Base-by-base conservation (phyloP, 192 early-diverging fungal genomes). In the Obelidium mucronatum region DNA sequence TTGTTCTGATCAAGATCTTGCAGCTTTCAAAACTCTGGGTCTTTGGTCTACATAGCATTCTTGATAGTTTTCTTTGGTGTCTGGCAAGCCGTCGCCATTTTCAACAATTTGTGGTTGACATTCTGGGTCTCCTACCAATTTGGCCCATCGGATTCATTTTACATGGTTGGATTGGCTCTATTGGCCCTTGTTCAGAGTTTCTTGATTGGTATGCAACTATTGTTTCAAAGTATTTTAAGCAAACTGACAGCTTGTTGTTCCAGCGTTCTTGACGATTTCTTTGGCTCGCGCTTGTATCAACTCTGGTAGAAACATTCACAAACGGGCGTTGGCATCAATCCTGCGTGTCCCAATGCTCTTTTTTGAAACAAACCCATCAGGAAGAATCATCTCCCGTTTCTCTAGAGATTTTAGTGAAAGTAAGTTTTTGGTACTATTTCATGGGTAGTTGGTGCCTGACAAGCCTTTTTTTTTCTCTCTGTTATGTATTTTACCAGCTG, bases 291-390 rank as follows among this genome's bases (percentile, higher is more conserved):
- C 60, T 1, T n/a, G 73, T 1, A 51, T 63, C 60, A 61, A 24
- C 22, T 37, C 0, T 44, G 39, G 33, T 13, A 44, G 60, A 26
- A 40, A 1, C 33, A 2, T 94, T 15, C 95, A 95, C 80, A 78
- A 87, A 22, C 78, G 81, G 33, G 88, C 93, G 44, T 78, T 94
- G 6, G 36, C 78, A 4, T 80, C 83, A 30, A 84, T 94, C 8
- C 77, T 91, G 73, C 79, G 88, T 2, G 90, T 91, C 2, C 92
- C 93, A 5, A 85, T 92, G 72, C 82, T 82, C 6, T 95, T 94
- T 80, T 93, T 91, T 73, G 86, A 83, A 35, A 87, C 84, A 6
- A 92, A 92, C 0, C 91, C 91, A 24, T 39, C 88, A 3, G 91
- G 91, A 24, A 84, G 89, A 36, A 90, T 93, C 62, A 79, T 93